These are phyloP conservation scores for Bryoglossum gracile DNA, from an alignment of 495 filamentous ascomycete species.

Conservation along the genomic window DNA sequence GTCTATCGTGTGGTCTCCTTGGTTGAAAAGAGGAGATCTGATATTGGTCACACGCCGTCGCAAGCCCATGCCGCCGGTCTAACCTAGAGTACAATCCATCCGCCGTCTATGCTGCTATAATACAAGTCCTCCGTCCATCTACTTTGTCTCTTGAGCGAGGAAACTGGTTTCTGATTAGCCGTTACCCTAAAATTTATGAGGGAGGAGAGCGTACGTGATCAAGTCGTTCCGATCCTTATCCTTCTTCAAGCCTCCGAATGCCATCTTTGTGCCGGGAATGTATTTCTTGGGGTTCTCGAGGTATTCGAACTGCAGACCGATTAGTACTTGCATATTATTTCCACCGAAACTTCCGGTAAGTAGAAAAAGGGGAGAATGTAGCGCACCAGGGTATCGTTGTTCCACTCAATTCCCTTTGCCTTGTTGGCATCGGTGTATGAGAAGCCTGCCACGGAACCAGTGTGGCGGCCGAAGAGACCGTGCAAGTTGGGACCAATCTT, in stretches of 20 bases:
- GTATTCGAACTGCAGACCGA: constrained; percentile 59
- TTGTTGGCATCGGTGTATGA: constrained; percentile 99
- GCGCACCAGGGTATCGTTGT: constrained; percentile 78
- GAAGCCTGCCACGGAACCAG: constrained; percentile 84
- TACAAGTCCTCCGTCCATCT: constrained; percentile 14
- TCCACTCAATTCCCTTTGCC: constrained; percentile 85
- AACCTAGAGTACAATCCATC: constrained; percentile 14
- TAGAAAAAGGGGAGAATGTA: background rate
- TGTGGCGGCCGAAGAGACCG: constrained; percentile 96
- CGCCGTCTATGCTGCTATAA: constrained; percentile 16
- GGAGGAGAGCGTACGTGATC: constrained; percentile 73
- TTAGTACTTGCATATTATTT: constrained; percentile 4
- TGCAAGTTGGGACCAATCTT: constrained; percentile 96
- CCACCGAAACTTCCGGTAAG: background rate
- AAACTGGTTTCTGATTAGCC: constrained; percentile 19
- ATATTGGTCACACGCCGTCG: constrained; percentile 10
- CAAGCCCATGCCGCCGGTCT: constrained; percentile 18
- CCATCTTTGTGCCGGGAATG: constrained; percentile 99
- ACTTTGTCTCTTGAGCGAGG: constrained; percentile 26
- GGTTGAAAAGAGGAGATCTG: constrained; percentile 20
- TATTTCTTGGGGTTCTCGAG: constrained; percentile 92
- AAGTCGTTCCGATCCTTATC: constrained; percentile 98
- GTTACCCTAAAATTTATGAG: background rate
- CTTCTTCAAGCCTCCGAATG: constrained; percentile 99
- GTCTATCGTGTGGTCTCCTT: too few relatives aligned